Evolutionary conservation across 352 stramenopile species (phyloP).

Genomic region (Elongisporangium undulatum): DNA sequence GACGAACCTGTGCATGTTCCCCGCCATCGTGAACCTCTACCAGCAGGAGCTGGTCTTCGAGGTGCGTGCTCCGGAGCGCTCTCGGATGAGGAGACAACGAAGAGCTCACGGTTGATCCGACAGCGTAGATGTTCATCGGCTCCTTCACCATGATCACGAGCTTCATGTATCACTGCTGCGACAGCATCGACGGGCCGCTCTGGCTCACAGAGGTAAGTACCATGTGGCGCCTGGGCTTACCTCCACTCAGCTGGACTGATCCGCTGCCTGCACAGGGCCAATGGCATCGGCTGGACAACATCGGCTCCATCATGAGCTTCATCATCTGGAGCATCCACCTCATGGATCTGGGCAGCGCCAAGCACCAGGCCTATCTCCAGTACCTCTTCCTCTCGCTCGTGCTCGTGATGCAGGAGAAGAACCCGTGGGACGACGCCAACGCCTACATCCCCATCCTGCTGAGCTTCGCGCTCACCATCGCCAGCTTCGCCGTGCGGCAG

Average conservation of each 20-base stretch:
- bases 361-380: slow-evolving; percentile 51
- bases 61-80: slow-evolving; percentile 28
- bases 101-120: not conserved
- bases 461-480: slow-evolving; percentile 38
- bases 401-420: slow-evolving; percentile 71
- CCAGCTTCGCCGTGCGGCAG: slow-evolving; percentile 31
- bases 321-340: slow-evolving; percentile 71
- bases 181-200: slow-evolving; percentile 68
- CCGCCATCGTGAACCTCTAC: slow-evolving; percentile 57
- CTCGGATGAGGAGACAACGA: not conserved
- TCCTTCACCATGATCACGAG: slow-evolving; percentile 77
- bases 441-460: slow-evolving; percentile 36
- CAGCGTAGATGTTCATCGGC: slow-evolving; percentile 57
- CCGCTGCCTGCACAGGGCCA: slow-evolving; percentile 33
- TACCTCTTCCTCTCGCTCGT: slow-evolving; percentile 64
- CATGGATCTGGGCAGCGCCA: slow-evolving; percentile 48
- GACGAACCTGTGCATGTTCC: slow-evolving; percentile 81
- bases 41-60: slow-evolving; percentile 62
- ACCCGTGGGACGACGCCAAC: slow-evolving; percentile 70
- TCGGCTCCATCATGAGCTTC: slow-evolving; percentile 82
- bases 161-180: slow-evolving; percentile 76
- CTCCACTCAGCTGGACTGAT: no score
- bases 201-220: slow-evolving; percentile 60
- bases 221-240: no score
- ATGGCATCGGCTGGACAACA: slow-evolving; percentile 81